Conservation (phyloP, 2,329 filamentous ascomycete genomes). For the Lasiodiplodia theobromae region DNA sequence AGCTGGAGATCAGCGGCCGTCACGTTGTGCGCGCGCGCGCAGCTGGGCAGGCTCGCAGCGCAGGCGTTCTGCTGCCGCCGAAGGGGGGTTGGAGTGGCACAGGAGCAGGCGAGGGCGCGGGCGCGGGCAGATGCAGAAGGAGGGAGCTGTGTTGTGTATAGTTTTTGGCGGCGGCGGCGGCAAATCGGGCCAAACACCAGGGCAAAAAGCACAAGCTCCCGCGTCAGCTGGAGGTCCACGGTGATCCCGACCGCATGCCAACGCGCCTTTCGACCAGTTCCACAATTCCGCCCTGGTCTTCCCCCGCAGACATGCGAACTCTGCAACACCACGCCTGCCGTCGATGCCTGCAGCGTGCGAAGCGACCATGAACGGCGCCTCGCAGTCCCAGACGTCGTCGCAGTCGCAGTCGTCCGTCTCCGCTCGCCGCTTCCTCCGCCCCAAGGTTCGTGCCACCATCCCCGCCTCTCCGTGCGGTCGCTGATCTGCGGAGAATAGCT, state of each 20-base stretch:
- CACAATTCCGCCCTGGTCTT: conserved; percentile 13
- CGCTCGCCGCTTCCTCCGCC: conserved; percentile 46
- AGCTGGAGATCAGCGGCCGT: not conserved
- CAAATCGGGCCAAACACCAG: conserved; percentile 17
- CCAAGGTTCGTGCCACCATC: conserved; percentile 41
- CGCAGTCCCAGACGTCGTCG: conserved; percentile 35
- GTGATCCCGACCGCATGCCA: conserved; percentile 27
- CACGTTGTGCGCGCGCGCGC: not conserved
- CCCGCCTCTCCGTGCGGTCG: conserved; percentile 12
- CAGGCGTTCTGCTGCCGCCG: not conserved
- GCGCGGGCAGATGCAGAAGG: conserved; percentile 5
- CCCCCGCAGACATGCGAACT: conserved; percentile 14
- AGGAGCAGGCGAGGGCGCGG: too few species aligned
- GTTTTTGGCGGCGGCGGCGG: conserved; percentile 7
- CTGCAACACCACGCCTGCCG: conserved; percentile 1
- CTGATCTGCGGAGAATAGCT: conserved; percentile 56
- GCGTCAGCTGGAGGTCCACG: conserved; percentile 26
- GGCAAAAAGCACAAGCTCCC: conserved; percentile 12
- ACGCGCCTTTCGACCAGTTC: not conserved
- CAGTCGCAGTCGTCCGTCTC: conserved; percentile 33
- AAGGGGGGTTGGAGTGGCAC: not conserved
- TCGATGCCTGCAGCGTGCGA: conserved; percentile 4
- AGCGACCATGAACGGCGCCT: conserved; percentile 31
- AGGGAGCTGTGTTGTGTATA: not conserved
- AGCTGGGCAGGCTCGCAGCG: not conserved